These are phyloP conservation scores for Teunomyces pallodes DNA, from an alignment of 805 yeast genomes.

Conservation along the genomic window DNA sequence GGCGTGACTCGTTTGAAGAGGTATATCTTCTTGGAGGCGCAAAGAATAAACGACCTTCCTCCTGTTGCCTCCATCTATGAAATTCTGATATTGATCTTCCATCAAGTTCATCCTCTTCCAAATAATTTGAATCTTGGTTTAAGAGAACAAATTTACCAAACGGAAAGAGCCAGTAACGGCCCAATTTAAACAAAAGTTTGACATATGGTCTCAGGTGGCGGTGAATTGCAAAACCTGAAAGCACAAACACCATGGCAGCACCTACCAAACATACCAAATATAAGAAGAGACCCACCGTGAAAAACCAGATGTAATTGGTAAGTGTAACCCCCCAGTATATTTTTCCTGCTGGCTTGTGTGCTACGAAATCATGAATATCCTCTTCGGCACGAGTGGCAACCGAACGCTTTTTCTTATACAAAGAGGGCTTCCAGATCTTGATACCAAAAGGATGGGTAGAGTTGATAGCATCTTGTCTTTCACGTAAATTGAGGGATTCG, in stretches of 20 bases:
- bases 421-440: constrained; percentile 97
- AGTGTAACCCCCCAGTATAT: constrained; percentile 62
- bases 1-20: constrained; percentile 29
- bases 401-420: constrained; percentile 88
- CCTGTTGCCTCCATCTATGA: constrained; percentile 79
- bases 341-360: constrained; percentile 42
- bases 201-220: constrained; percentile 62
- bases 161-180: constrained; percentile 74
- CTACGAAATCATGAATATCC: constrained; percentile 80
- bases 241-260: constrained; percentile 43
- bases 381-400: constrained; percentile 89
- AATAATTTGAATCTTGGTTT: constrained; percentile 72
- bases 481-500: constrained; percentile 85
- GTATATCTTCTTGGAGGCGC: constrained; percentile 57
- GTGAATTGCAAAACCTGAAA: constrained; percentile 42
- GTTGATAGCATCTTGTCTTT: constrained; percentile 94
- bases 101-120: constrained; percentile 83
- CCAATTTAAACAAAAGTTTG: constrained; percentile 56
- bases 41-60: constrained; percentile 76
- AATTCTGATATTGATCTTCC: constrained; percentile 85
- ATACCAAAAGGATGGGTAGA: constrained; percentile 98
- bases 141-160: constrained; percentile 88
- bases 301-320: constrained; percentile 72
- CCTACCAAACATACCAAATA: constrained; percentile 51
- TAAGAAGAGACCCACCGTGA: constrained; percentile 67